Conservation (phyloP, 169 alveolate species). For the Sarcocystis neurona region DNA sequence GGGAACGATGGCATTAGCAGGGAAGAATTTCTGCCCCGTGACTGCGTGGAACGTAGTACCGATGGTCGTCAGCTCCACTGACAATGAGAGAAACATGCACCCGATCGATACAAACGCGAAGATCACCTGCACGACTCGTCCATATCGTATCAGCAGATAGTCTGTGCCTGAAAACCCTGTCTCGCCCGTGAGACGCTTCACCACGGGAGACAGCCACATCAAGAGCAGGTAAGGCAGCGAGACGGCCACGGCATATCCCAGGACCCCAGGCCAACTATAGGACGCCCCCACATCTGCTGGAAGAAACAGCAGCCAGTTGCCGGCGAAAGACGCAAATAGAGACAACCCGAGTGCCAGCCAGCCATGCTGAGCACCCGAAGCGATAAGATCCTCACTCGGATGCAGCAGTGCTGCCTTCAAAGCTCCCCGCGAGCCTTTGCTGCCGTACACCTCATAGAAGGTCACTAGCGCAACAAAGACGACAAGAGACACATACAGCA, state of each 20-base stretch:
- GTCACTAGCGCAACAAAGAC: no score
- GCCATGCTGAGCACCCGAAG: slow-evolving; percentile 18
- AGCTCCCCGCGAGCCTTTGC: background rate
- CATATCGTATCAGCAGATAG: slow-evolving; percentile 45
- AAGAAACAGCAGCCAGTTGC: slow-evolving; percentile 64
- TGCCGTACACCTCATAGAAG: no score
- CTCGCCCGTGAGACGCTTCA: background rate
- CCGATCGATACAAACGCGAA: slow-evolving; percentile 42
- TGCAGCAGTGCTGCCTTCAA: background rate
- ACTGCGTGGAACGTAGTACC: slow-evolving; percentile 51
- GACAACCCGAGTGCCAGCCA: slow-evolving; percentile 56
- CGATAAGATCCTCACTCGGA: slow-evolving; percentile 30
- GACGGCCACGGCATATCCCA: slow-evolving; percentile 52
- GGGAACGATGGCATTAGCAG: slow-evolving; percentile 36
- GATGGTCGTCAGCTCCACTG: slow-evolving; percentile 61
- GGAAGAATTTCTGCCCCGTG: slow-evolving; percentile 12
- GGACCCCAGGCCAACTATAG: slow-evolving; percentile 49
- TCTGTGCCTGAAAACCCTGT: slow-evolving; percentile 52
- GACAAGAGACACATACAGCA: no score
- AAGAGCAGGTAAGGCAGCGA: slow-evolving; percentile 53
- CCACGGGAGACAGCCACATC: slow-evolving; percentile 34
- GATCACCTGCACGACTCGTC: slow-evolving; percentile 35
- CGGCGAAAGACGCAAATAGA: slow-evolving; percentile 59
- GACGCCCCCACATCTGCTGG: slow-evolving; percentile 61
- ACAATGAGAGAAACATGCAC: slow-evolving; percentile 53